Base-by-base conservation (phyloP, 2,329 filamentous ascomycete genomes). In the Seiridium cupressi region DNA sequence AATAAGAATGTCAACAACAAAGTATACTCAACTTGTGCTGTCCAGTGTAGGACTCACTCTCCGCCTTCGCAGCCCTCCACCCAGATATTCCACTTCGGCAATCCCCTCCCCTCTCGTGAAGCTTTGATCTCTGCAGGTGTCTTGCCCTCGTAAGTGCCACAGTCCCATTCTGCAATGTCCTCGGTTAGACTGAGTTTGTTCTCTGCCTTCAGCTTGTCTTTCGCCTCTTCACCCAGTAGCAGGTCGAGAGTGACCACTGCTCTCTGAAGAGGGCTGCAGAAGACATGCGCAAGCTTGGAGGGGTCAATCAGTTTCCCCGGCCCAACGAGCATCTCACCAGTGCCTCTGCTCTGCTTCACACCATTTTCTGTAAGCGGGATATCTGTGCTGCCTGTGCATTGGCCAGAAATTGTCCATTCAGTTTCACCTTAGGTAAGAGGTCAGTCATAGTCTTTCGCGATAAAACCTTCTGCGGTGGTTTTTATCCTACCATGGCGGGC, bases 121-220 rank as follows among this genome's bases (percentile, higher is more conserved):
- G 40, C 26, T 26, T 56, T 32, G 42, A 56, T 56, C 18, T 56
- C 38, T 4, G n/a, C 13, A 13, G 54, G 38, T 32, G n/a, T 44
- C 2, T 31, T 31, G 26, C 54, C 54, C 40, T 56, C 54, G 62
- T 84, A 84, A 36, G 68, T 63, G 11, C 77, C 81, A 68, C 83
- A 83, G 63, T 79, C 74, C 81, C 81, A 83, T 66, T 83, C 81
- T 1, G 78, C 74, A 44, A 83, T 75, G 56, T 77, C 74, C 58
- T 81, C 73, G 3, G 73, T 73, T 1, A 67, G 59, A 2, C 64
- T 74, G 9, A 79, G 73, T 57, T 77, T 76, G 3, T 63, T 61
- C 49, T 68, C 69, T 13, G 58, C 60, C 46, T 63, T 60, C 32
- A 72, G 60, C 7, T 59, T 53, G 10, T 62, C 59, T 35, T 57